Conservation (phyloP, 2,329 filamentous ascomycete genomes). For the Leptographium lundbergii region DNA sequence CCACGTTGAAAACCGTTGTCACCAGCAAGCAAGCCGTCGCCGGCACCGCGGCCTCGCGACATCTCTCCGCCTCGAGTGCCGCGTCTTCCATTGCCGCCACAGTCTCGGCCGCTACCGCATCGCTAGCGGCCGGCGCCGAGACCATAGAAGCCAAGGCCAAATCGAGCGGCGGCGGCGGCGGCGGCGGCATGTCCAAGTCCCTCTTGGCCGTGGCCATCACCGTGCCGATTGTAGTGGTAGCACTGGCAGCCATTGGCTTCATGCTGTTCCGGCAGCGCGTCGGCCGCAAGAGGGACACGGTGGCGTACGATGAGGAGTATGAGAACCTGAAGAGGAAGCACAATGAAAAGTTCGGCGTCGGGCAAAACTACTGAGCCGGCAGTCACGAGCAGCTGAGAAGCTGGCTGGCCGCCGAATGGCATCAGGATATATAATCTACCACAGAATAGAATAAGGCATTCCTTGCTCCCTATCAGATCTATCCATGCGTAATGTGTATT, state of each 20-base stretch:
- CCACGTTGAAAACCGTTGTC: slow-evolving; percentile 7
- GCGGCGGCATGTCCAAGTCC: slow-evolving; percentile 6
- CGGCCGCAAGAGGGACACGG: slow-evolving; percentile 4
- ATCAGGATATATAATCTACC: too few relatives aligned
- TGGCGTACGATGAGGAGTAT: slow-evolving; percentile 14
- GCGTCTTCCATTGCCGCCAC: neutral
- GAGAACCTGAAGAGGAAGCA: slow-evolving; percentile 15
- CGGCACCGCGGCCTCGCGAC: neutral
- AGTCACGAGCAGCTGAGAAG: too few relatives aligned
- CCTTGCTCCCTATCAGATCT: too few relatives aligned
- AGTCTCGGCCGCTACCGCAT: neutral
- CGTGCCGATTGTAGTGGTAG: slow-evolving; percentile 11
- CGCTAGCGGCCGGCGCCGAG: neutral
- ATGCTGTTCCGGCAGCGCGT: slow-evolving; percentile 9
- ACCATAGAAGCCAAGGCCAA: neutral
- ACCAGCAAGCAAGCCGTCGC: slow-evolving; percentile 4
- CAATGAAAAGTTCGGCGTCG: slow-evolving; percentile 13
- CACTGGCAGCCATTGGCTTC: slow-evolving; percentile 8
- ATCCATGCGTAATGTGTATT: too few relatives aligned
- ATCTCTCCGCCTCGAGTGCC: neutral
- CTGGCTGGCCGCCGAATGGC: too few relatives aligned
- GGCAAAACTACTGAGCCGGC: slow-evolving; percentile 10
- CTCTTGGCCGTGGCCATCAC: slow-evolving; percentile 10
- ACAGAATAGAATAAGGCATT: too few relatives aligned
- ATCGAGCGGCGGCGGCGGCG: neutral